phyloP scores from a whole-genome alignment of 2,329 filamentous ascomycete species.

The Hypoxylon sp. region DNA sequence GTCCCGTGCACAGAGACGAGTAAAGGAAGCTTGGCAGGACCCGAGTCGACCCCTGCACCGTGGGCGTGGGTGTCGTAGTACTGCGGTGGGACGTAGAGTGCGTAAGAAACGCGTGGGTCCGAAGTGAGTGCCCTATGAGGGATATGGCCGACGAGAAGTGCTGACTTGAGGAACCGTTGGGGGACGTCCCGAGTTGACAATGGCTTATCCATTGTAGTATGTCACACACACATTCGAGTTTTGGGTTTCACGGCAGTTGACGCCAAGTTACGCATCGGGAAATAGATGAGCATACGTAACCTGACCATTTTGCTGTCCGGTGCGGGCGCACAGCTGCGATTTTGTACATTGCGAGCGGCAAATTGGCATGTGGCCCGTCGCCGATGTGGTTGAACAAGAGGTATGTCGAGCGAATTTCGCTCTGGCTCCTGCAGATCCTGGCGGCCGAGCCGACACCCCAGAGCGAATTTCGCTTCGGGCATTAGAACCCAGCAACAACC shows the following conservation, averaged over 20 bases:
- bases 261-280: constrained; percentile 37
- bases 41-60: constrained; percentile 8
- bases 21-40: constrained; percentile 48
- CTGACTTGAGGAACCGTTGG: constrained; percentile 48
- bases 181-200: constrained; percentile 46
- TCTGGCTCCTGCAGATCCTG: constrained; percentile 31
- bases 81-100: constrained; percentile 49
- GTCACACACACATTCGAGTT: constrained; percentile 1
- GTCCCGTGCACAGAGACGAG: constrained; percentile 54
- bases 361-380: constrained; percentile 27
- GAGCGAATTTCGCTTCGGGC: constrained; percentile 42
- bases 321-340: constrained; percentile 15
- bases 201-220: constrained; percentile 30
- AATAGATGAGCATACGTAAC: constrained; percentile 37
- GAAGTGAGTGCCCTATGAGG: constrained; percentile 44
- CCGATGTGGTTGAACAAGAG: constrained; percentile 7
- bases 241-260: constrained; percentile 26
- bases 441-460: constrained; percentile 28
- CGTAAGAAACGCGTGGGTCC: constrained; percentile 53
- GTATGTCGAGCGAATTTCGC: constrained; percentile 35
- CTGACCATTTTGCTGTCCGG: constrained; percentile 14
- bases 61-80: constrained; percentile 41
- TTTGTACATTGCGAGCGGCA: constrained; percentile 34
- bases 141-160: constrained; percentile 50
- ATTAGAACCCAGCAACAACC: neutral